These are phyloP conservation scores for Alternaria ventricosa DNA, from an alignment of 2,329 filamentous ascomycete genomes.

Conservation along the genomic window DNA sequence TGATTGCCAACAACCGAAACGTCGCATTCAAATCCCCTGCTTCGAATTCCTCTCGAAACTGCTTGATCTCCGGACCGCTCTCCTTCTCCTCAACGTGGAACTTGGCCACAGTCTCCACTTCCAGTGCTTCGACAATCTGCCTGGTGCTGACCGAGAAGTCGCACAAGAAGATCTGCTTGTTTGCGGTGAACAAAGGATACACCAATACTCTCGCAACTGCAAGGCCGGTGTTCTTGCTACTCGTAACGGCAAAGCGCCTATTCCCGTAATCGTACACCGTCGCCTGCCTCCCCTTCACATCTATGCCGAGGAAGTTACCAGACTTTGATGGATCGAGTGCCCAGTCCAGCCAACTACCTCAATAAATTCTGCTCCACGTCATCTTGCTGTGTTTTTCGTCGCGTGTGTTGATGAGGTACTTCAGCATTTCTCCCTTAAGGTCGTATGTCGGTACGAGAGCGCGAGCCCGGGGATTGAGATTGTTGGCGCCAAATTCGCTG, in stretches of 20 bases:
- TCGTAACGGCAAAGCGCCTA: constrained; percentile 24
- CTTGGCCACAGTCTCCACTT: constrained; percentile 19
- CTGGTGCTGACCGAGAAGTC: constrained; percentile 25
- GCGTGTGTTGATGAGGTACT: constrained; percentile 42
- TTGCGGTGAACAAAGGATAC: constrained; percentile 12
- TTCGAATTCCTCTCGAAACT: constrained; percentile 16
- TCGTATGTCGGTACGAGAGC: constrained; percentile 46
- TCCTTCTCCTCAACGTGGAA: constrained; percentile 18
- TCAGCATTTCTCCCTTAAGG: constrained; percentile 43
- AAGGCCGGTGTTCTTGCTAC: constrained; percentile 23
- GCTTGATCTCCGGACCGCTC: constrained; percentile 10
- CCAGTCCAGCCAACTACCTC: constrained; percentile 35
- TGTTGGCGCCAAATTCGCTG: constrained; percentile 50
- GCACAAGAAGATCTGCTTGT: constrained; percentile 30
- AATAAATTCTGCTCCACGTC: constrained; percentile 28
- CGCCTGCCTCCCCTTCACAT: constrained; percentile 22
- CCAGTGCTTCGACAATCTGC: constrained; percentile 23
- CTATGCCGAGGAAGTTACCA: constrained; percentile 30
- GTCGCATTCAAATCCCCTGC: constrained; percentile 23
- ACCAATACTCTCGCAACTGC: constrained; percentile 24
- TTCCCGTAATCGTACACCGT: constrained; percentile 29
- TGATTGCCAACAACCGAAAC: constrained; percentile 24
- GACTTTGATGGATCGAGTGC: constrained; percentile 22
- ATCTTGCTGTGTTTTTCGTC: constrained; percentile 21
- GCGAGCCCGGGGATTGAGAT: constrained; percentile 37